These are phyloP conservation scores for Emmonsia crescens DNA, from an alignment of 2,329 filamentous ascomycete genomes.

Conservation along the genomic window DNA sequence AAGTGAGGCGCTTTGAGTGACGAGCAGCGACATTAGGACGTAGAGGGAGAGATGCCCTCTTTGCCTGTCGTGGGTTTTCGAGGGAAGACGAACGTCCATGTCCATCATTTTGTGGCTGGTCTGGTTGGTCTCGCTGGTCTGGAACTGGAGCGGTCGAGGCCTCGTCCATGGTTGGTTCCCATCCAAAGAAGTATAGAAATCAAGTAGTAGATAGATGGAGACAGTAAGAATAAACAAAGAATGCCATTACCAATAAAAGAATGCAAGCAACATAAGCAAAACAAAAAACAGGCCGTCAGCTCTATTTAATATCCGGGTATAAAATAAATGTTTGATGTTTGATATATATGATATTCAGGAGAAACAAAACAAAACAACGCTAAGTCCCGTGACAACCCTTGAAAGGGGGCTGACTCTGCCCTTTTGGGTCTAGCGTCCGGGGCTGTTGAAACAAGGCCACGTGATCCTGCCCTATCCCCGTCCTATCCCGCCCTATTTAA, in stretches of 20 bases:
- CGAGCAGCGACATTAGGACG: constrained; percentile 27
- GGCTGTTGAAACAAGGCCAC: no score
- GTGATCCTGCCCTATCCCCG: no score
- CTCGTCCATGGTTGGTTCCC: constrained; percentile 1
- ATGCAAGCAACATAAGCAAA: neutral
- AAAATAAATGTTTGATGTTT: no score
- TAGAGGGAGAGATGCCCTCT: constrained; percentile 25
- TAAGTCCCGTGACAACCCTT: no score
- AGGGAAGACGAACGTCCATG: neutral
- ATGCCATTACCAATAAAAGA: neutral
- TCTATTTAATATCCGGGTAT: no score
- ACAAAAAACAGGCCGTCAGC: neutral
- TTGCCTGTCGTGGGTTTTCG: constrained; percentile 1
- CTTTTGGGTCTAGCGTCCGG: no score
- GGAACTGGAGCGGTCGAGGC: neutral
- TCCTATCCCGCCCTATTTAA: no score
- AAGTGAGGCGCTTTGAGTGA: constrained; percentile 35
- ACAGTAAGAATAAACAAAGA: neutral
- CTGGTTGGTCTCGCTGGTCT: neutral
- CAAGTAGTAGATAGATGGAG: neutral
- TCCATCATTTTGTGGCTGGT: neutral
- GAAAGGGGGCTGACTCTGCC: no score
- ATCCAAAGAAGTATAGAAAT: no score
- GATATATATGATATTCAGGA: no score
- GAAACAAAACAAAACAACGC: no score